phyloP scores from a whole-genome alignment of 495 filamentous ascomycete genomes.

The Thozetella sp. region DNA sequence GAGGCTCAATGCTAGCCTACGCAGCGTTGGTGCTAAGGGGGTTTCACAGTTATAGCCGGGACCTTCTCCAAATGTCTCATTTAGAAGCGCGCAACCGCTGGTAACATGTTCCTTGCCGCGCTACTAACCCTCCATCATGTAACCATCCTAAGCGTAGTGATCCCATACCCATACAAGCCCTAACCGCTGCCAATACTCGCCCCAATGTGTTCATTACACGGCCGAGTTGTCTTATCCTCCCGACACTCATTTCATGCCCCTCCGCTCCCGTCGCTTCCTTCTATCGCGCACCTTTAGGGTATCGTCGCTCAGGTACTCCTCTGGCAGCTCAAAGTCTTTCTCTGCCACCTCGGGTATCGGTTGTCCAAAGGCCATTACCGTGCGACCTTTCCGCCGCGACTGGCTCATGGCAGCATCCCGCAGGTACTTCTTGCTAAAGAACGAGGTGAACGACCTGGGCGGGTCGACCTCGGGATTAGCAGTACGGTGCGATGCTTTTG shows the following conservation, averaged over 20 bases:
- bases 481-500: background rate
- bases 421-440: conserved; percentile 76
- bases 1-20: background rate
- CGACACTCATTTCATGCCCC: conserved; percentile 22
- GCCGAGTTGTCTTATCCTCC: background rate
- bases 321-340: conserved; percentile 73
- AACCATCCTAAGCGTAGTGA: background rate
- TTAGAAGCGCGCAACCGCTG: background rate
- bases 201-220: background rate
- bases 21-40: background rate
- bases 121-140: background rate
- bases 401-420: conserved; percentile 73
- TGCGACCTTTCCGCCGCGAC: conserved; percentile 58
- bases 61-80: background rate
- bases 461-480: conserved; percentile 22
- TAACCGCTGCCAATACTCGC: background rate
- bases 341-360: conserved; percentile 73
- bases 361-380: conserved; percentile 71
- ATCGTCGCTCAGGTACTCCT: conserved; percentile 69
- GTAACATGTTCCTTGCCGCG: background rate
- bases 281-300: conserved; percentile 65
- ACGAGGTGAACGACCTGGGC: conserved; percentile 77
- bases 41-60: too few species aligned
- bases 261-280: conserved; percentile 48
- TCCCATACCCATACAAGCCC: background rate